Base-by-base conservation (phyloP, 2,329 filamentous ascomycete species). In the Aureobasidium musti region DNA sequence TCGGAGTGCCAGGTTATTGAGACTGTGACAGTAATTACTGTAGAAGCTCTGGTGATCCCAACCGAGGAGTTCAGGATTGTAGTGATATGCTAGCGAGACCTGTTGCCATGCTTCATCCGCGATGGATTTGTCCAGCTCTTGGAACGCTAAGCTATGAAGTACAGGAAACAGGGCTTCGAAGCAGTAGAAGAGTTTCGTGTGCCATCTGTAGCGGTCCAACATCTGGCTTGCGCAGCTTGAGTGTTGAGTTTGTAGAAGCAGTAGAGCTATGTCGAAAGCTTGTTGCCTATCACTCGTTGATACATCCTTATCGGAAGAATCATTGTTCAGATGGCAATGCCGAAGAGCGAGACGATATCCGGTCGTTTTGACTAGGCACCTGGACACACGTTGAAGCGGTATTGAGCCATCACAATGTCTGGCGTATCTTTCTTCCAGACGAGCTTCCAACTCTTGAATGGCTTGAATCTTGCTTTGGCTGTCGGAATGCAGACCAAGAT, bases 361-460 rank as follows among this genome's bases (percentile, higher is more conserved):
- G 21, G 37, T 43, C 6, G 54, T 57, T 13, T 13, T 41, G 17
- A 57, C 41, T 3, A 57, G 17, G 7, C 37, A 57, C 8, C 37
- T 26, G 11, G 54, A 28, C 3, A 83, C 74, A 67, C 80, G 77
- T 63, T 82, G 80, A 0, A 80, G 66, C 0, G 79, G 79, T n/a
- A 77, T 74, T 14, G 77, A 68, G 1, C 79, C 73, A 59, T 82
- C 80, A 70, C 79, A 81, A 68, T 81, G 81, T 28, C 4, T 79
- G 74, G 11, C 82, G 71, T 59, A 77, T 81, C 13, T 77, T 79
- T 37, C 77, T 30, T 75, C 70, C 10, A 81, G 75, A 2, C 66
- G 63, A 17, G 67, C 61, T 14, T 74, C 69, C 57, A 75, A 41
- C n/a, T 70, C 63, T 14, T 70, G 64, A 13, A 70, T 37, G 5